Percentiles rank a stretch among this genome's conserved stretches.
phyloP scores from a whole-genome alignment of 2,329 filamentous ascomycete genomes.

The Atkinsonella texensis region DNA sequence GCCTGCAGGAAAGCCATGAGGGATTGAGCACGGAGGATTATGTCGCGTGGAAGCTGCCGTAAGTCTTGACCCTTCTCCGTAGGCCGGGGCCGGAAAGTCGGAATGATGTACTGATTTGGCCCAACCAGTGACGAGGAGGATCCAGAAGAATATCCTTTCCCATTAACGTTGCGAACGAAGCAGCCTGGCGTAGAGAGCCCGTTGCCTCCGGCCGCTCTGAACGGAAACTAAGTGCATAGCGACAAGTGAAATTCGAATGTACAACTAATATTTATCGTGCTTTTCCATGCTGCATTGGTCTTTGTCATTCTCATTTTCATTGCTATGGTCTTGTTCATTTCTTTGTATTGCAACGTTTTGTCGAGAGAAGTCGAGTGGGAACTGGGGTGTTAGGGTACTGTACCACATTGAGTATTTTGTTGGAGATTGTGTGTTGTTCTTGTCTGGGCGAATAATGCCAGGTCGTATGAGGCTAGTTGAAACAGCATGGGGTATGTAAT shows the following conservation, averaged over 20 bases:
- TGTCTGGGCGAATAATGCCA: neutral
- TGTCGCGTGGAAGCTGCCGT: slow-evolving; percentile 96
- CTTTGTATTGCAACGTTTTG: neutral
- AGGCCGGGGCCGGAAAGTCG: neutral
- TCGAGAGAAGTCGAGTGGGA: neutral
- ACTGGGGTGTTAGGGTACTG: neutral
- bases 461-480: neutral
- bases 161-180: slow-evolving; percentile 44
- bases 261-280: neutral
- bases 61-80: slow-evolving; percentile 35
- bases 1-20: slow-evolving; percentile 86
- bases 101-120: neutral
- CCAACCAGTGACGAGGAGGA: slow-evolving; percentile 76
- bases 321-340: neutral
- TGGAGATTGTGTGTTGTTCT: neutral
- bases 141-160: slow-evolving; percentile 56
- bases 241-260: neutral
- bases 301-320: too few species aligned
- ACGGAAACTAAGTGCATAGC: slow-evolving; percentile 9
- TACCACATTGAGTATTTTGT: neutral
- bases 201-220: slow-evolving; percentile 9
- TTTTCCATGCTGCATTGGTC: neutral
- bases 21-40: slow-evolving; percentile 94
- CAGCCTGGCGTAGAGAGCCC: slow-evolving; percentile 24
- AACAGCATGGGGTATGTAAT: too few species aligned